Percentiles rank a stretch among this genome's conserved stretches.
Evolutionary conservation across 1,139 yeast genomes (phyloP).

Genomic region (Kurtzmaniella natalensis): DNA sequence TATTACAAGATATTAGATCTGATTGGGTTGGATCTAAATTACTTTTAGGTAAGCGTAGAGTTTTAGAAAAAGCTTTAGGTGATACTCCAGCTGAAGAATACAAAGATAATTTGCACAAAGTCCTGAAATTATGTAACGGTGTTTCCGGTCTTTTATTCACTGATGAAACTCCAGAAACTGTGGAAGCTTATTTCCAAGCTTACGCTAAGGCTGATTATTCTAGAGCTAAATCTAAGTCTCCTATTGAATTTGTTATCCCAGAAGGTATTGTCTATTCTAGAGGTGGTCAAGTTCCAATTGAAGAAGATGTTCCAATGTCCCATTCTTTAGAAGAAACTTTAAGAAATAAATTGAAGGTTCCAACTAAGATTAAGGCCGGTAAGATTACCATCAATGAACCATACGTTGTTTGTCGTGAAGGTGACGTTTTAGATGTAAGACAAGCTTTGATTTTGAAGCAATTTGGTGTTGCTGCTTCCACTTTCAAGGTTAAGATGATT

Average conservation of each 20-base stretch:
- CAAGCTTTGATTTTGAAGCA: constrained; percentile 91
- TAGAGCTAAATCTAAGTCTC: constrained; percentile 82
- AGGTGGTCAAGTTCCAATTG: constrained; percentile 86
- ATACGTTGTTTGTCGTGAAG: constrained; percentile 74
- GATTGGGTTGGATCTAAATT: constrained; percentile 92
- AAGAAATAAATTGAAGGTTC: constrained; percentile 84
- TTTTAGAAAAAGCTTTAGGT: constrained; percentile 89
- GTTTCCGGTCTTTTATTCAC: constrained; percentile 87
- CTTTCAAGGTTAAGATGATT: constrained; percentile 74
- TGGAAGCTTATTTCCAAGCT: constrained; percentile 75
- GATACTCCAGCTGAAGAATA: constrained; percentile 85
- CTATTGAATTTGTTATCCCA: constrained; percentile 80
- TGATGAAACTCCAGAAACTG: constrained; percentile 78
- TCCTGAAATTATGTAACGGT: constrained; percentile 59
- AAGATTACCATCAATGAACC: constrained; percentile 75
- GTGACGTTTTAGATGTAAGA: constrained; percentile 79
- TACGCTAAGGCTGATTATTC: constrained; percentile 81
- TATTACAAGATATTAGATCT: constrained; percentile 83
- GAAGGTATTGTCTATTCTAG: constrained; percentile 89
- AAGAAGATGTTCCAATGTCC: constrained; percentile 95
- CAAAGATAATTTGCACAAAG: constrained; percentile 71
- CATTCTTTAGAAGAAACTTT: constrained; percentile 92
- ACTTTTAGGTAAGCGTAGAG: constrained; percentile 88
- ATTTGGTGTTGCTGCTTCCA: constrained; percentile 92
- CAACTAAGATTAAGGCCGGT: constrained; percentile 87